These are phyloP conservation scores for Xylaria flabelliformis DNA, from an alignment of 495 filamentous ascomycete genomes.

Conservation along the genomic window DNA sequence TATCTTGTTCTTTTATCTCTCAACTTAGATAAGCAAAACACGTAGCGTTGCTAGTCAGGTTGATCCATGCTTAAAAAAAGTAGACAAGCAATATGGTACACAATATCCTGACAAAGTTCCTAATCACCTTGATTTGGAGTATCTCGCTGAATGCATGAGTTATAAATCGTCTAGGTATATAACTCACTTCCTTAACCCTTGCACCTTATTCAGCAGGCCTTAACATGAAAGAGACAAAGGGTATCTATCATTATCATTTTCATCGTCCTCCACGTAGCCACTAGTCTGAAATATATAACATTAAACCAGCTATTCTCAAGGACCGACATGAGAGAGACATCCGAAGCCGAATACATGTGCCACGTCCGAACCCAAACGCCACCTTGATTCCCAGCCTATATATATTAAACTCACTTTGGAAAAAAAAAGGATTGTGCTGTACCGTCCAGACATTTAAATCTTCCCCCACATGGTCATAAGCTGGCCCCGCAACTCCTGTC, in stretches of 20 bases:
- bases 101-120: background rate
- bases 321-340: background rate
- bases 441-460: background rate
- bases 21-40: no score
- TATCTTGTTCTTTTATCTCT: no score
- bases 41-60: no score
- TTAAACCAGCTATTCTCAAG: background rate
- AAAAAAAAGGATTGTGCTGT: background rate
- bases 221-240: background rate
- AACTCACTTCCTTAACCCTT: background rate
- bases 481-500: slow-evolving; percentile 29
- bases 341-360: background rate
- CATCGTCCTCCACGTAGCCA: background rate
- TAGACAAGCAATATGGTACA: no score
- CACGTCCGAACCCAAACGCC: background rate
- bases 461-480: slow-evolving; percentile 30
- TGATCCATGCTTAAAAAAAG: no score
- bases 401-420: background rate
- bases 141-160: background rate
- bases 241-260: slow-evolving; percentile 12
- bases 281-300: background rate
- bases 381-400: background rate
- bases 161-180: background rate
- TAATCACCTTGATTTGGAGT: background rate
- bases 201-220: background rate